These are phyloP conservation scores for Litchi chinensis DNA, from an alignment of 345 rosid genomes.

Conservation along the genomic window DNA sequence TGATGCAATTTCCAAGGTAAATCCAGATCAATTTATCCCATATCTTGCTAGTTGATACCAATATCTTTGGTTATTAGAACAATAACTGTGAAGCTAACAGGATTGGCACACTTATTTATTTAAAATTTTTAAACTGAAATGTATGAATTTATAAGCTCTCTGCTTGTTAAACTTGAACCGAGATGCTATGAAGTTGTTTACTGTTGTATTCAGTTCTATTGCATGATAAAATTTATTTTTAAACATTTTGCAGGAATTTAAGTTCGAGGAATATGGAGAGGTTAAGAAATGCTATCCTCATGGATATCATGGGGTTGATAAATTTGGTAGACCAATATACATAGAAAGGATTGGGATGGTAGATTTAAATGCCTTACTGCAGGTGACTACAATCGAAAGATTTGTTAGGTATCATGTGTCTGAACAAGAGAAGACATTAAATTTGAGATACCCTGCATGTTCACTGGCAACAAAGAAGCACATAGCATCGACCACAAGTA, in stretches of 20 bases:
- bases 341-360: conserved; percentile 62
- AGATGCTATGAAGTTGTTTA: not conserved
- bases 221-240: not conserved
- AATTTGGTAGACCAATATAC: conserved; percentile 57
- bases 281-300: conserved; percentile 64
- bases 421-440: conserved; percentile 60
- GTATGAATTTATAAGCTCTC: not conserved
- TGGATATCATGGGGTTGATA: conserved; percentile 69
- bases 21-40: not conserved
- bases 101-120: not conserved
- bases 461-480: conserved; percentile 63
- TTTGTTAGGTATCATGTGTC: conserved; percentile 55
- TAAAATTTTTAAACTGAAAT: not conserved
- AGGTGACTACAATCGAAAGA: conserved; percentile 48
- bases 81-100: not conserved
- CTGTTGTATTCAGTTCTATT: not conserved
- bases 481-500: conserved; percentile 54
- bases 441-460: conserved; percentile 54
- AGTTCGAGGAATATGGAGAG: conserved; percentile 43
- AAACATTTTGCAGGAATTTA: conserved; percentile 49
- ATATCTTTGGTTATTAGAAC: not conserved
- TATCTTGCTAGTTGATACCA: not conserved
- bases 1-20: conserved; percentile 51
- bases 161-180: not conserved
- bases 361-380: conserved; percentile 47